Conservation (phyloP, 2,329 filamentous ascomycete species). For the Paraphoma sp. region DNA sequence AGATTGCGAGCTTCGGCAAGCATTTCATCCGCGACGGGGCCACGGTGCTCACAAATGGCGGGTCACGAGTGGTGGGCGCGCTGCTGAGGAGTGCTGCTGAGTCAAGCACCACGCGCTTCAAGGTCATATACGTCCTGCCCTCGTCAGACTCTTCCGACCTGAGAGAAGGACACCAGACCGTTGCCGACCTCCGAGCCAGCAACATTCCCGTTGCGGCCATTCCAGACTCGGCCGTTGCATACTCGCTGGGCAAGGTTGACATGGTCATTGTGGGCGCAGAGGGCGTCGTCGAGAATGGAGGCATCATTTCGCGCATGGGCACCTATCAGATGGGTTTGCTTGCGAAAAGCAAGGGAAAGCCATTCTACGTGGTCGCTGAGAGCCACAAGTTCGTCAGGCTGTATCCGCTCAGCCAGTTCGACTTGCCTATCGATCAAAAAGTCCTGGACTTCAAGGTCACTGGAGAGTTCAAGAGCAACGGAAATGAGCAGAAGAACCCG, state of each 20-base stretch:
- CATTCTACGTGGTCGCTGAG: constrained; percentile 91
- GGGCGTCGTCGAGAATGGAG: constrained; percentile 92
- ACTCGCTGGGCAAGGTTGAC: constrained; percentile 77
- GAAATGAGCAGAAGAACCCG: constrained; percentile 47
- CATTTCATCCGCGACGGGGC: constrained; percentile 79
- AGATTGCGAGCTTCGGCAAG: constrained; percentile 80
- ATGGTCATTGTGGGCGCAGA: constrained; percentile 73
- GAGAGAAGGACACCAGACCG: constrained; percentile 72
- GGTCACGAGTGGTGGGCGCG: constrained; percentile 81
- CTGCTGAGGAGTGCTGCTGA: constrained; percentile 78
- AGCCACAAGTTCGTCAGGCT: constrained; percentile 95
- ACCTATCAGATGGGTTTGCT: constrained; percentile 85
- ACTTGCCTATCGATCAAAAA: constrained; percentile 79
- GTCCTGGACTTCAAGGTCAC: constrained; percentile 75
- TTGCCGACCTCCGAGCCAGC: constrained; percentile 71
- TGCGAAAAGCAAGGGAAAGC: constrained; percentile 74
- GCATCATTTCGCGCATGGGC: constrained; percentile 87
- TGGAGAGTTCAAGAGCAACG: constrained; percentile 38
- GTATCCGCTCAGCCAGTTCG: constrained; percentile 81
- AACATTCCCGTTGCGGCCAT: constrained; percentile 87
- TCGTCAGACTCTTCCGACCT: constrained; percentile 42
- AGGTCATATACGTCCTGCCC: constrained; percentile 73
- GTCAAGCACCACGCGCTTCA: constrained; percentile 71
- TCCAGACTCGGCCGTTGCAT: constrained; percentile 75
- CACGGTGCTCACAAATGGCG: constrained; percentile 89